phyloP scores from a whole-genome alignment of 2,329 filamentous ascomycete species.

The Fusarium pseudograminearum region DNA sequence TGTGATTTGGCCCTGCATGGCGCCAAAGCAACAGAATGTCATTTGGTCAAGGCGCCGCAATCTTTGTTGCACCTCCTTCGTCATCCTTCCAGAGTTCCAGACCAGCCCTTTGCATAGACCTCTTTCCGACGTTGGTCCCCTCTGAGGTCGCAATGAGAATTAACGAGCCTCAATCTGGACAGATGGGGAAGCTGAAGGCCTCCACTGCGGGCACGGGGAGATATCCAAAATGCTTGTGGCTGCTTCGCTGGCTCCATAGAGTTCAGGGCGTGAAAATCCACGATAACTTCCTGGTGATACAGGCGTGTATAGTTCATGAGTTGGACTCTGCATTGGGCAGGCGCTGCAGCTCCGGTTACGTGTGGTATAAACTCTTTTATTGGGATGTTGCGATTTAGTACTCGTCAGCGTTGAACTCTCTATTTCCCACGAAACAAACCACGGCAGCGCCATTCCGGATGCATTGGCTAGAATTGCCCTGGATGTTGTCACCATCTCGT shows the following conservation, averaged over 20 bases:
- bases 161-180: slow-evolving; percentile 23
- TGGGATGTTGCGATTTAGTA: slow-evolving; percentile 2
- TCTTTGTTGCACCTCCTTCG: slow-evolving; percentile 26
- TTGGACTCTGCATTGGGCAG: slow-evolving; percentile 7
- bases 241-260: slow-evolving; percentile 41
- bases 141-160: slow-evolving; percentile 21
- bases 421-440: not conserved
- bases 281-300: slow-evolving; percentile 19
- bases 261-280: slow-evolving; percentile 18
- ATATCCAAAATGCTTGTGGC: slow-evolving; percentile 23
- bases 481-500: slow-evolving; percentile 29
- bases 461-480: slow-evolving; percentile 18
- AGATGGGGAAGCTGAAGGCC: slow-evolving; percentile 9
- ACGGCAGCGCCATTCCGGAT: slow-evolving; percentile 24
- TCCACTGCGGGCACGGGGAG: slow-evolving; percentile 23
- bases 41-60: slow-evolving; percentile 20
- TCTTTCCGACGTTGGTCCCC: slow-evolving; percentile 31
- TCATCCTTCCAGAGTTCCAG: slow-evolving; percentile 35
- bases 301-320: slow-evolving; percentile 17
- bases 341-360: slow-evolving; percentile 11
- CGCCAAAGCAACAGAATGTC: slow-evolving; percentile 32
- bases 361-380: slow-evolving; percentile 33
- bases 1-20: slow-evolving; percentile 35
- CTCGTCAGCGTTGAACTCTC: slow-evolving; percentile 23
- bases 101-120: slow-evolving; percentile 28